Base-by-base conservation (phyloP, 2,329 filamentous ascomycete genomes). In the Claviceps pusilla region DNA sequence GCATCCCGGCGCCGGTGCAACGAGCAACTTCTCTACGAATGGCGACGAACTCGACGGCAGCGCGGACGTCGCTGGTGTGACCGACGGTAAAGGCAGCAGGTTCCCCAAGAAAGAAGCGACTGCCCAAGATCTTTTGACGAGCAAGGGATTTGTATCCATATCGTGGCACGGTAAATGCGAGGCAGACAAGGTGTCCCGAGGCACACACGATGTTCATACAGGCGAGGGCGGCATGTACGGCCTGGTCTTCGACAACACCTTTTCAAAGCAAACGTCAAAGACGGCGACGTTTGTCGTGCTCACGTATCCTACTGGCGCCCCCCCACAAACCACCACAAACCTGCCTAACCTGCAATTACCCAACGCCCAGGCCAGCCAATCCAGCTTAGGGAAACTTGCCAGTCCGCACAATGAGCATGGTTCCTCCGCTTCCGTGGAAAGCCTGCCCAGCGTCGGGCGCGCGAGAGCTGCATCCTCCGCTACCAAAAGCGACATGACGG, bases 191-290 rank as follows among this genome's bases (percentile, higher is more conserved):
- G 89, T 96, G 51, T 87, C 88, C 24, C 89, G 91, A 68, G 93
- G 91, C 37, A 93, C 84, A 24, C 88, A 89, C 66, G 86, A 95
- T 65, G 87, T 97, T 29, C 73, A 74, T 0, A 64, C 73, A 7
- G 82, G 82, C 39, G 82, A 93, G 59, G 87, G 84, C 29, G 93
- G 93, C 64, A 96, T 95, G 81, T 98, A 95, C 66, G 93, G 90
- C 55, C 75, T 98, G 57, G 89, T 97, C 37, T 95, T 98, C 65
- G 93, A 98, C 78, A 98, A 98, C 66, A 98, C 93, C 33, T 98
- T 98, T 67, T 95, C 90, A 57, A 97, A 96, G 72, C 87, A 85
- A 68, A 84, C 87, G 46, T 93, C 90, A 53, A 98, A 98, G 72
- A 95, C 86, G 35, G 89, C 89, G 24, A 97, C 91, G 7, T 88